phyloP scores from a whole-genome alignment of 805 yeast species.

The Naumovozyma dairenensis region DNA sequence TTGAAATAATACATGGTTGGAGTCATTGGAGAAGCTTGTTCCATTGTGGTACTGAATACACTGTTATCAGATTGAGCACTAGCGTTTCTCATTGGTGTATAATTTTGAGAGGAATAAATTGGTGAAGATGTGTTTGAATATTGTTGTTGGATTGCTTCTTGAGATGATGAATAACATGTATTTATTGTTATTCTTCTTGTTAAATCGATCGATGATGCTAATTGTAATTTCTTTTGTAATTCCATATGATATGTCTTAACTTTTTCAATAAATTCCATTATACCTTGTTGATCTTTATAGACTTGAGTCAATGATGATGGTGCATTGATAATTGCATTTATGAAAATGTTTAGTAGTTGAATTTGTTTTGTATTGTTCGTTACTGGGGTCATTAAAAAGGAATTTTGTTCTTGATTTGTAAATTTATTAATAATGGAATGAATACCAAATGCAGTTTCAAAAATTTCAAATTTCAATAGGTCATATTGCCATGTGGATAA shows the following conservation, averaged over 20 bases:
- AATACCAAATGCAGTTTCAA: conserved; percentile 25
- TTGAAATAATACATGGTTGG: conserved; percentile 26
- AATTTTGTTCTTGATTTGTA: conserved; percentile 22
- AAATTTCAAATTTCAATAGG: conserved; percentile 27
- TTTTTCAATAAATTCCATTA: conserved; percentile 15
- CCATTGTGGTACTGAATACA: conserved; percentile 19
- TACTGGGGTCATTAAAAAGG: conserved; percentile 21
- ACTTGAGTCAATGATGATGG: conserved; percentile 20
- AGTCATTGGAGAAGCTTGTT: conserved; percentile 26
- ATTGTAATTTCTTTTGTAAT: conserved; percentile 20
- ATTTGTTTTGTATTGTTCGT: conserved; percentile 16
- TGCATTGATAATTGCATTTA: conserved; percentile 16
- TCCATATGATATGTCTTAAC: conserved; percentile 16
- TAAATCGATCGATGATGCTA: conserved; percentile 20
- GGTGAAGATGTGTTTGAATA: conserved; percentile 22
- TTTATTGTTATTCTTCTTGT: conserved; percentile 11
- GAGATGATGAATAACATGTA: conserved; percentile 3
- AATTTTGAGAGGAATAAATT: conserved; percentile 20
- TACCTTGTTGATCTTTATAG: conserved; percentile 19
- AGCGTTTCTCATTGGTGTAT: conserved; percentile 27
- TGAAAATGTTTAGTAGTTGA: conserved; percentile 17
- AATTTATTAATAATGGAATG: conserved; percentile 25
- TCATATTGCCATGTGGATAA: conserved; percentile 39
- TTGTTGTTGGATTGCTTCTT: conserved; percentile 1
- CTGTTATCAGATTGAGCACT: conserved; percentile 27